Evolutionary conservation across 768 basidiomycete genomes (phyloP), one percentile per base, ranked within the genome.

Genomic region (Cubamyces lactineus): DNA sequence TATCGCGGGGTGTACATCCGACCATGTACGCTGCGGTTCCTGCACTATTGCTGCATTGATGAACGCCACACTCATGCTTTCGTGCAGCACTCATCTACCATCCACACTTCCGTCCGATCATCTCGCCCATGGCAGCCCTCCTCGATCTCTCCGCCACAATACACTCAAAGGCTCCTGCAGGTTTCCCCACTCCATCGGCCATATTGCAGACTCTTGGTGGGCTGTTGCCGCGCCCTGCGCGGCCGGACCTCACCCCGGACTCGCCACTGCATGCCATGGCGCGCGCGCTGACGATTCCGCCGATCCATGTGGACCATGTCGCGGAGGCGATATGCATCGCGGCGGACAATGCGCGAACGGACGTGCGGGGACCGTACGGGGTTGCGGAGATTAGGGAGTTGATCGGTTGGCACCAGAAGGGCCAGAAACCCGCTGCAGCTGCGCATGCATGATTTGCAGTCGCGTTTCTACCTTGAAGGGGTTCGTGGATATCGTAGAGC

Each of bases 221-320:
- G 41, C 68, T 71, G 52, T 69, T 79, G 66, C 64, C 73, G 53
- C 69, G 71, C 57, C 30, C 65, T 52, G 49, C 53, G 72, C 73
- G 66, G 66, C 57, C 59, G 62, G 72, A 60, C 34, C 68, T 66
- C 63, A 75, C 70, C 64, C 66, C 74, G 58, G 74, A 77, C 23
- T 84, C 84, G 23, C 71, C 84, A 16, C 74, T 90, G 42, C 79
- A 85, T 34, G 86, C 89, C 2, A 76, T 95, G 39, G 91, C 93
- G 7, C 90, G 90, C 63, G 86, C 90, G 17, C 75, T 98, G 53
- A 81, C 83, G n/a, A 88, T 89, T 57, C 93, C 91, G 30, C 96
- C 97, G 1, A 86, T 98, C 45, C 96, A 98, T 70, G 94, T 98
- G 21, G 97, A 99, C 68, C 93, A 95, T 64, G 94, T 98, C 47